A percentile compares a stretch with the other conserved stretches of the same genome.
Conservation (phyloP, 768 basidiomycete genomes). For the Hirschioporus abietinus region DNA sequence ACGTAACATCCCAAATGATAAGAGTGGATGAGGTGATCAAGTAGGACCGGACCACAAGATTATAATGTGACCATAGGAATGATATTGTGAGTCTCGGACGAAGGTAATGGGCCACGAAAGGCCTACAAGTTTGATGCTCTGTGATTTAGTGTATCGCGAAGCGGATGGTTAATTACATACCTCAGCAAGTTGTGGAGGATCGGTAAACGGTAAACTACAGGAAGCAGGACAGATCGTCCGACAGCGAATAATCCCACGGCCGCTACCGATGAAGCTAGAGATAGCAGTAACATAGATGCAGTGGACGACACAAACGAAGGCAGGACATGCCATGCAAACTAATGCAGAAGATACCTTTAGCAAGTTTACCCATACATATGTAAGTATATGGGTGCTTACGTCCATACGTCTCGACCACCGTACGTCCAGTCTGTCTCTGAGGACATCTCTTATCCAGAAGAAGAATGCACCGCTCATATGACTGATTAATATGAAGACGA, state of each 20-base stretch:
- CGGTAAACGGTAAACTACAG: conserved; percentile 51
- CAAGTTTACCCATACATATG: neutral
- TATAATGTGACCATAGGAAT: conserved; percentile 42
- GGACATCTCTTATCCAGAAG: conserved; percentile 52
- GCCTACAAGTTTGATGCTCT: conserved; percentile 17
- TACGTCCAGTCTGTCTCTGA: conserved; percentile 52
- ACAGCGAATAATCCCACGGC: conserved; percentile 39
- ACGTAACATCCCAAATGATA: conserved; percentile 58
- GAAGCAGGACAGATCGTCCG: conserved; percentile 41
- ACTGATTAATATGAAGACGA: conserved; percentile 53
- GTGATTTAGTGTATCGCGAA: neutral
- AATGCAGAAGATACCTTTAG: neutral
- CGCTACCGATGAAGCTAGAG: neutral
- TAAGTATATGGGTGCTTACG: neutral
- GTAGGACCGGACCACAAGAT: conserved; percentile 44
- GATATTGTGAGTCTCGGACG: conserved; percentile 41
- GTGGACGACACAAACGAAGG: neutral
- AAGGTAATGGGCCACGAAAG: conserved; percentile 61
- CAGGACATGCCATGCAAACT: neutral
- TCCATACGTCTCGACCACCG: conserved; percentile 21
- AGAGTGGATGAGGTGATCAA: conserved; percentile 47
- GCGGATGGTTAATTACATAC: neutral
- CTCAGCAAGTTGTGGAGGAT: conserved; percentile 43
- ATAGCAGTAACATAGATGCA: neutral
- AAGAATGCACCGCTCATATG: conserved; percentile 43